Percentiles rank a stretch among this genome's conserved stretches.
Conservation (phyloP, 768 basidiomycete genomes). For the Tricholoma flavovirens region DNA sequence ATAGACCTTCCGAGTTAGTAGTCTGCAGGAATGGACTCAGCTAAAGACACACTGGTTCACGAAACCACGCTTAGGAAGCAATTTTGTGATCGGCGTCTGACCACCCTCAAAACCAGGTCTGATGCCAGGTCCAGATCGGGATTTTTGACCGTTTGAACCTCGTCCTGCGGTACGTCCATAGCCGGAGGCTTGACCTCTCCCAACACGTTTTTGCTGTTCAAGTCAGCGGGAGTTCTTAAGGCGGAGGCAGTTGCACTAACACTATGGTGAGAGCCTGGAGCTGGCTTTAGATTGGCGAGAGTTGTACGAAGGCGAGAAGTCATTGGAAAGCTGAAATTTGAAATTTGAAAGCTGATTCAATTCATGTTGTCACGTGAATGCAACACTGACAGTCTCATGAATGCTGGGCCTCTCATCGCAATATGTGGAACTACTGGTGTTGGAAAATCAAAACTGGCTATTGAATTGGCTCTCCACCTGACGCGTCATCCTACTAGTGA, state of each 20-base stretch:
- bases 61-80: constrained; percentile 93
- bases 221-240: background rate
- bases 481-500: constrained; percentile 26
- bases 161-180: constrained; percentile 90
- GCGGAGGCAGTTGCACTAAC: constrained; percentile 28
- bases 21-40: background rate
- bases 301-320: constrained; percentile 34
- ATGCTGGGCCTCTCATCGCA: constrained; percentile 63
- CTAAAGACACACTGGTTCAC: constrained; percentile 72
- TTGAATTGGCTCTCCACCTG: constrained; percentile 74
- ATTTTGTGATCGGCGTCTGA: constrained; percentile 87
- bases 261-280: constrained; percentile 61
- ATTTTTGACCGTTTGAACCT: constrained; percentile 94
- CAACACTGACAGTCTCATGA: constrained; percentile 20
- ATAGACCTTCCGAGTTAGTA: background rate
- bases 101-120: constrained; percentile 91
- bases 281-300: constrained; percentile 72
- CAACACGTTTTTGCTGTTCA: constrained; percentile 84
- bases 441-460: constrained; percentile 89
- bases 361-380: no score
- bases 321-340: constrained; percentile 14
- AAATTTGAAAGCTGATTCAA: no score
- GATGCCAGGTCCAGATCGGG: constrained; percentile 84
- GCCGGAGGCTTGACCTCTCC: constrained; percentile 88
- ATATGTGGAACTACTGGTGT: constrained; percentile 95